These are phyloP conservation scores for Cryphonectria naterciae DNA, from an alignment of 2,329 filamentous ascomycete species.

Conservation along the genomic window DNA sequence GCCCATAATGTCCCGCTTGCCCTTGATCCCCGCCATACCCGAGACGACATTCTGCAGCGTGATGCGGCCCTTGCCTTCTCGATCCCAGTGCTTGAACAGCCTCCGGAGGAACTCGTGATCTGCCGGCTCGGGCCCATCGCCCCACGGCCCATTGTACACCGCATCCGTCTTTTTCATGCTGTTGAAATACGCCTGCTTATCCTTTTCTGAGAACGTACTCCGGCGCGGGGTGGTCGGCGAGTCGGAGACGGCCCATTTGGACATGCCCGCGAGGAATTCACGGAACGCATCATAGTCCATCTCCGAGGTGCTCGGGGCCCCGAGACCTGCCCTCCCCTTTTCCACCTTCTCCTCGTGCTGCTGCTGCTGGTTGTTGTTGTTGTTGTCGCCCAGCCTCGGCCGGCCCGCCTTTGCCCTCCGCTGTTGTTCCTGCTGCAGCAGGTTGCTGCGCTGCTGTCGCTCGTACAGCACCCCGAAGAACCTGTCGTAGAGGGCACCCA, in stretches of 20 bases:
- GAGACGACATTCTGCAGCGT: constrained; percentile 91
- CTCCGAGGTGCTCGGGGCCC: constrained; percentile 77
- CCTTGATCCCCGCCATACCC: constrained; percentile 88
- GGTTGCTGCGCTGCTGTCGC: constrained; percentile 78
- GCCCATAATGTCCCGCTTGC: constrained; percentile 94
- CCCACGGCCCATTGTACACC: constrained; percentile 56
- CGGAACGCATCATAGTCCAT: constrained; percentile 99
- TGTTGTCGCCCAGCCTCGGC: constrained; percentile 37
- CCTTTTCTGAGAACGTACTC: constrained; percentile 52
- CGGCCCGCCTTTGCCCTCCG: constrained; percentile 65
- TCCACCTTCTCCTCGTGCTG: constrained; percentile 63
- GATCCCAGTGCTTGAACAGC: constrained; percentile 87
- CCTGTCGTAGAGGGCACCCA: constrained; percentile 88
- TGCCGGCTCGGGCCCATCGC: constrained; percentile 68
- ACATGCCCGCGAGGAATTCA: constrained; percentile 87
- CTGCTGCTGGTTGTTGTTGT: no score
- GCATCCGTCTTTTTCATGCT: constrained; percentile 54
- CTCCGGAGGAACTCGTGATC: constrained; percentile 94
- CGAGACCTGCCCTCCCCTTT: constrained; percentile 84
- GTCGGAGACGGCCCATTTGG: constrained; percentile 93
- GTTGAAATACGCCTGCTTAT: constrained; percentile 63
- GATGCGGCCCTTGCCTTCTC: constrained; percentile 74
- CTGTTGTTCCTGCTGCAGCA: constrained; percentile 76
- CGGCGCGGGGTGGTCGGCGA: constrained; percentile 65
- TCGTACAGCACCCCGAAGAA: constrained; percentile 95